phyloP scores from a whole-genome alignment of 129 eudicot genomes.

The Silybum marianum region DNA sequence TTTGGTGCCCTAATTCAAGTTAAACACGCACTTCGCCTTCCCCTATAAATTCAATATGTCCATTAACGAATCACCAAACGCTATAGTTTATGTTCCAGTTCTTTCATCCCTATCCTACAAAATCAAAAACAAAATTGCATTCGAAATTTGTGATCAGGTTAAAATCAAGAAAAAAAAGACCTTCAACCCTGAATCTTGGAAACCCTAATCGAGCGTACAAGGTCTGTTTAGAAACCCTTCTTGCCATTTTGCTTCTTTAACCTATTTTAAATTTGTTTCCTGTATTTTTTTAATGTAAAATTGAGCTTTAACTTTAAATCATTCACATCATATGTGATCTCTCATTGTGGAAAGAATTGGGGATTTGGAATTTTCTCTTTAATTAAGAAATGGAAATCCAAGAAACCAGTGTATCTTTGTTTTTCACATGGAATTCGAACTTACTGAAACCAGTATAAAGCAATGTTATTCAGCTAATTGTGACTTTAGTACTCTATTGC shows the following conservation, averaged over 20 bases:
- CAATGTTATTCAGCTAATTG: neutral
- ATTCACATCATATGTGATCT: neutral
- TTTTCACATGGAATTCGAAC: neutral
- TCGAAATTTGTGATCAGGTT: neutral
- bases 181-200: neutral
- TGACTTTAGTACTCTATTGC: neutral
- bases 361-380: neutral
- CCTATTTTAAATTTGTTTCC: neutral
- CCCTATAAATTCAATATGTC: conserved; percentile 28
- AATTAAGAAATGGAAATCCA: neutral
- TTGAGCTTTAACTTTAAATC: neutral
- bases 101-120: neutral
- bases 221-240: conserved; percentile 16
- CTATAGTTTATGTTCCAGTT: neutral
- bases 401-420: neutral
- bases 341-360: neutral
- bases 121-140: neutral
- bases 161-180: neutral
- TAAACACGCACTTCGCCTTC: neutral
- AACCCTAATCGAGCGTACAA: conserved; percentile 18
- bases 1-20: conserved; percentile 17
- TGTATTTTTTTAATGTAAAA: neutral
- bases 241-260: neutral
- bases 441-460: neutral
- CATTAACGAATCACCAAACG: neutral